Percentiles rank a stretch among this genome's conserved stretches.
Conservation (phyloP, 352 stramenopile species). For the Phytophthora rubi region DNA sequence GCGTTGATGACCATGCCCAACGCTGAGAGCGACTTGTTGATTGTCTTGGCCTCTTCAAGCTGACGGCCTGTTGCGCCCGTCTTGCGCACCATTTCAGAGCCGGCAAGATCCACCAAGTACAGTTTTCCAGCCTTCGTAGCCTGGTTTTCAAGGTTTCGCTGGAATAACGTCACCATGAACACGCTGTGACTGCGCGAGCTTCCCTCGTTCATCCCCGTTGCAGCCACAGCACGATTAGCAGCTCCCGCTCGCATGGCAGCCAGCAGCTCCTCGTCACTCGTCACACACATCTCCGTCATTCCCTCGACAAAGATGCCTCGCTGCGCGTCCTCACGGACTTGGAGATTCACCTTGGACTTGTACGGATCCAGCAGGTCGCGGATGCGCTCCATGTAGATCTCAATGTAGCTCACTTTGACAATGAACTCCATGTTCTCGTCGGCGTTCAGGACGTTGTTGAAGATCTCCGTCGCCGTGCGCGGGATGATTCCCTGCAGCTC, state of each 20-base stretch:
- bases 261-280: conserved; percentile 89
- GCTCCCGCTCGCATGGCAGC: conserved; percentile 84
- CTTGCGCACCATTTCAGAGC: conserved; percentile 95
- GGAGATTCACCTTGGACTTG: conserved; percentile 92
- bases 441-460: conserved; percentile 86
- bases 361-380: conserved; percentile 92
- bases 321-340: conserved; percentile 89
- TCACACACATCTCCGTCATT: conserved; percentile 94
- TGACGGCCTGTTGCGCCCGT: conserved; percentile 89
- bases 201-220: conserved; percentile 95
- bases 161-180: conserved; percentile 91
- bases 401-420: conserved; percentile 94
- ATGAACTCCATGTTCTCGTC: conserved; percentile 94
- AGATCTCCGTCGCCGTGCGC: conserved; percentile 88
- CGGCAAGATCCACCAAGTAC: conserved; percentile 94
- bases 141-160: conserved; percentile 89
- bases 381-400: conserved; percentile 97
- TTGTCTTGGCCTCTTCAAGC: conserved; percentile 96
- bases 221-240: conserved; percentile 85
- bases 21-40: conserved; percentile 95
- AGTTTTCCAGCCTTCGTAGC: conserved; percentile 91
- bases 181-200: conserved; percentile 92
- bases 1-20: conserved; percentile 96
- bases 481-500: conserved; percentile 90
- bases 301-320: conserved; percentile 94